Evolutionary conservation across 768 basidiomycete genomes (phyloP), one percentile per base, ranked within the genome.

Genomic region (Daedalea quercina): DNA sequence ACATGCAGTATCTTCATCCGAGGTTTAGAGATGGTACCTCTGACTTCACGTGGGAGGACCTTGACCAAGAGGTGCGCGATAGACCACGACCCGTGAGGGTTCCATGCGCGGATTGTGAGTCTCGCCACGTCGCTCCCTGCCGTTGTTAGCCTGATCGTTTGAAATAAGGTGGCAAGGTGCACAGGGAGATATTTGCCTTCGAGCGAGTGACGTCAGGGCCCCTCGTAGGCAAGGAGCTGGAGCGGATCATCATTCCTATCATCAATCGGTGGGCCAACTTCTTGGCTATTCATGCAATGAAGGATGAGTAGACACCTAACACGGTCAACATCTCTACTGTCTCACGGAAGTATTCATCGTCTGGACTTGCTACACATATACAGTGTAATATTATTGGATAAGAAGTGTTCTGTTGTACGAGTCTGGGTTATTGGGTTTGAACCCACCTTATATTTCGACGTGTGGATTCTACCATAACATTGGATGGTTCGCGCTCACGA

Each of bases 171-270:
- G 82, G 82, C 15, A 69, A 60, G 9, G 60, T 76, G 24, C 90
- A 93, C 65, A 81, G 79, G 60, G 90, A 93, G 62, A 89, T 93
- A 17, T 93, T 93, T 63, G 70, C 84, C 35, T 89, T 93, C 60
- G 68, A 69, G 41, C 76, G 82, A 42, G 75, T 81, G 47, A 69
- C 64, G 35, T 66, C 62, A 9, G 87, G 86, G 0, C 64, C 53
- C 28, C 77, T 81, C 60, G 73, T 77, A 54, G 82, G 81, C 7
- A 79, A 73, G 56, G 90, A 91, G 66, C 91, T 85, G 84, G 84
- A 89, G 50, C 55, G 67, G 12, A 74, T 91, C 26, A 85, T 92
- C 35, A 81, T 79, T 57, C 86, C 86, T 40, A 80, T 90, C 4
- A 79, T 92, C 47, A 80, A 87, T 63, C 80, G 80, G 47, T 92